Conservation (phyloP, 2,329 filamentous ascomycete species). For the Aspergillus sp. region DNA sequence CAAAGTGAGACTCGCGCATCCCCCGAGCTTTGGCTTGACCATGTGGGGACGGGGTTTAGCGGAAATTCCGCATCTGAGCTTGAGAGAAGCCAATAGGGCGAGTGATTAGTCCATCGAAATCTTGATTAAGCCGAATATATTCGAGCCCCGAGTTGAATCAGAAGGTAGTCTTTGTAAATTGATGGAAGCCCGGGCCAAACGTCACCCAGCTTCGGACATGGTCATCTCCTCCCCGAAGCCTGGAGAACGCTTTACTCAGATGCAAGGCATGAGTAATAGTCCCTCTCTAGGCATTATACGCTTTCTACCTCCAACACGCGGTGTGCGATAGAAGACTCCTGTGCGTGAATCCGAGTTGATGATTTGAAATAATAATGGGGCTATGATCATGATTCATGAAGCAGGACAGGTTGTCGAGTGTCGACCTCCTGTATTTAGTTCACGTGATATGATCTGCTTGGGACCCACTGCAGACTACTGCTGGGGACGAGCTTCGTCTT, state of each 20-base stretch:
- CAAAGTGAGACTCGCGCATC: neutral
- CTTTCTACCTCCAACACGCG: too few species aligned
- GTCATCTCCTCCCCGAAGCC: neutral
- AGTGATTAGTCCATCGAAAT: too few species aligned
- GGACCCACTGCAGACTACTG: neutral
- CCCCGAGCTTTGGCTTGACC: neutral
- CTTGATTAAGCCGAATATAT: too few species aligned
- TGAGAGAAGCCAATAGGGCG: neutral
- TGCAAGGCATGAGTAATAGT: neutral
- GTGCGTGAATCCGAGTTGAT: too few species aligned
- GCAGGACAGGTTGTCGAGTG: neutral
- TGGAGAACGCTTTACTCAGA: neutral
- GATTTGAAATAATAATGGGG: too few species aligned
- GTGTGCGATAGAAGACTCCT: too few species aligned
- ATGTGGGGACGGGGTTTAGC: neutral
- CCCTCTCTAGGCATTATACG: too few species aligned
- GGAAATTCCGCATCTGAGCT: conserved; percentile 3
- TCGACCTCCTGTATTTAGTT: neutral
- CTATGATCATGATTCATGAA: too few species aligned
- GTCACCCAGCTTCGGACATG: neutral
- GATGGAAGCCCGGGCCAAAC: neutral
- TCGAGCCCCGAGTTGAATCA: neutral
- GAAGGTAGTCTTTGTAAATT: neutral
- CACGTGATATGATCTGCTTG: neutral
- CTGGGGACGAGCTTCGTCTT: neutral